Evolutionary conservation across 2,329 filamentous ascomycete genomes (phyloP).

Genomic region (Diaporthe ilicicola): DNA sequence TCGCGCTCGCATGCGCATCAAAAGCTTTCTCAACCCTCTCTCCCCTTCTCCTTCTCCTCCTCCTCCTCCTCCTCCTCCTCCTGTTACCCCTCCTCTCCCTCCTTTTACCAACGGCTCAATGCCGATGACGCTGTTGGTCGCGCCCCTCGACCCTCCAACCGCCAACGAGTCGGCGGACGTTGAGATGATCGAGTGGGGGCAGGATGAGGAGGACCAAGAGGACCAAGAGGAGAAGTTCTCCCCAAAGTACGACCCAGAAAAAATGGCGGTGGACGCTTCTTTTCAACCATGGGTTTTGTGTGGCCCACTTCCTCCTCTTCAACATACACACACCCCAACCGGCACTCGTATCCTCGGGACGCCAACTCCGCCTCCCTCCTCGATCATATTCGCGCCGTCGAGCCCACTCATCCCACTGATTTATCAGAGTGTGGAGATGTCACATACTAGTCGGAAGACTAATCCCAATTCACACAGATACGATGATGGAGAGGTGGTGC

Average conservation of each 20-base stretch:
- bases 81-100: slow-evolving; percentile 19
- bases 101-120: slow-evolving; percentile 27
- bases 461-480: slow-evolving; percentile 51
- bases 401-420: not conserved
- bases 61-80: not conserved
- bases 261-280: not conserved
- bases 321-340: not conserved
- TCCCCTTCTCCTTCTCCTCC: not conserved
- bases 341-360: not conserved
- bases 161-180: not conserved
- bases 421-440: not conserved
- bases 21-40: not conserved
- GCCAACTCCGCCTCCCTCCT: not conserved
- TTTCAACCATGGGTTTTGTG: not conserved
- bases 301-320: not conserved
- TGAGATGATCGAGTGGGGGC: not conserved
- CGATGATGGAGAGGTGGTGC: slow-evolving; percentile 68
- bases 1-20: slow-evolving; percentile 6
- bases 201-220: not conserved
- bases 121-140: not conserved
- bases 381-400: not conserved
- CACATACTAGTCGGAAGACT: slow-evolving; percentile 28
- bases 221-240: not conserved
- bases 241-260: not conserved
- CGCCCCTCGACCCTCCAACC: slow-evolving; percentile 1